Base-by-base conservation (phyloP, 768 basidiomycete species). In the Hemileccinum rubropunctum region DNA sequence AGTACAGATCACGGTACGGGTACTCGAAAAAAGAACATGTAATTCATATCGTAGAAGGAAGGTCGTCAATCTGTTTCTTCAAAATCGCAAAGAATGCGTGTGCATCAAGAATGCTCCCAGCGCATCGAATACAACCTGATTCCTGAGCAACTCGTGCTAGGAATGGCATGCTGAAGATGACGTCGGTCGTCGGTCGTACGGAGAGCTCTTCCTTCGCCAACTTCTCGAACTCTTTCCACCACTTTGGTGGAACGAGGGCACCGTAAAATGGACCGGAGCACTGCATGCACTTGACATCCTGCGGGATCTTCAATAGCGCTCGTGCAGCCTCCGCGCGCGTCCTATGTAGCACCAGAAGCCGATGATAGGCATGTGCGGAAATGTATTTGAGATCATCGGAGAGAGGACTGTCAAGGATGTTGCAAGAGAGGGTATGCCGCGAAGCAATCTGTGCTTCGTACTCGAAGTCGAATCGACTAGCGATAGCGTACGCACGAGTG, bases 401-500 rank as follows among this genome's bases (percentile, higher is more conserved):
- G 3, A 83, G 70, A 0, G 82, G 77, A n/a, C 72, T 74, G 30
- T 81, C 79, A 23, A 84, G 70, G 47, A 88, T 61, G 49, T 80
- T 73, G 26, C 75, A 63, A 42, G 62, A 58, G 12, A 88, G 77
- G 0, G 86, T 85, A 59, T 79, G 68, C 9, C 66, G 70, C 15
- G 86, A 86, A 6, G 86, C 84, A 40, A 79, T 59, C 50, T 73
- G 73, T 11, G 82, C 80, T 61, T 87, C 86, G 27, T 80, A 76
- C 39, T 83, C 78, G 14, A 89, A 66, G 18, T 82, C 81, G 49
- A 77, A 82, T 4, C 82, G 80, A 50, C 78, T 80, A 2, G 88
- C 85, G 36, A 88, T 80, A 23, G 86, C 84, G 56, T 84, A 90
- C 2, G 88, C 83, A 13, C 83, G 80, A 13, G 74, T 72, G 9